Evolutionary conservation across 441 rosid species (phyloP).

Genomic region (Mallotus japonicus): DNA sequence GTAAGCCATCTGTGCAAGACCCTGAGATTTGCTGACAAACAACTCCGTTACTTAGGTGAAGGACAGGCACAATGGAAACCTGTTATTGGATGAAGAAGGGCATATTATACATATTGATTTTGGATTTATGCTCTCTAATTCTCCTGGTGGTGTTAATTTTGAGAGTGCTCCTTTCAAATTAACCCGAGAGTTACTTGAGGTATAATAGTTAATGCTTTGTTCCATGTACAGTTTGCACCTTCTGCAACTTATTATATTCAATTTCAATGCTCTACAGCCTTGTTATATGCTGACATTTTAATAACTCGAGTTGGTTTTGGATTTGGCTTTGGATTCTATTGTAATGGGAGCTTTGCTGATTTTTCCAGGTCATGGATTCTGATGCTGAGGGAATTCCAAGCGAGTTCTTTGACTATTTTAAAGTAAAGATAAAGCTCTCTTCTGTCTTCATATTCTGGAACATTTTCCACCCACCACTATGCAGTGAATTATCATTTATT

Average conservation of each 20-base stretch:
- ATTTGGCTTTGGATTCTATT: slow-evolving; percentile 9
- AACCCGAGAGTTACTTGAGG: slow-evolving; percentile 98
- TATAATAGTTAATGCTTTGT: slow-evolving; percentile 17
- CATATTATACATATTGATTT: slow-evolving; percentile 98
- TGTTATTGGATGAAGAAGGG: slow-evolving; percentile 94
- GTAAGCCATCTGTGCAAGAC: not conserved
- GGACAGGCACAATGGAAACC: slow-evolving; percentile 98
- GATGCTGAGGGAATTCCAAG: slow-evolving; percentile 98
- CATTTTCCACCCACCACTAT: slow-evolving; percentile 2
- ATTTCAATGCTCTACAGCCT: slow-evolving; percentile 3
- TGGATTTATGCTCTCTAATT: slow-evolving; percentile 98
- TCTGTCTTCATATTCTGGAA: slow-evolving; percentile 5
- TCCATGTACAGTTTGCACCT: not conserved
- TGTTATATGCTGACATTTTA: slow-evolving; percentile 17
- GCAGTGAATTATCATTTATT: not conserved
- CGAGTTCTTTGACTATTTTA: slow-evolving; percentile 95
- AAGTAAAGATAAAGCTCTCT: slow-evolving; percentile 43
- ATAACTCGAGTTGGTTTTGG: slow-evolving; percentile 5
- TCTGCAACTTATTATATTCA: not conserved
- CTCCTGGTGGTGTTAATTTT: slow-evolving; percentile 97
- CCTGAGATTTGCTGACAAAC: not conserved
- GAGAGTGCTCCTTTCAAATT: slow-evolving; percentile 98
- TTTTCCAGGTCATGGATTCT: slow-evolving; percentile 89
- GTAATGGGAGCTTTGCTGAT: slow-evolving; percentile 18
- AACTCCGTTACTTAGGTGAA: slow-evolving; percentile 50